Conservation (phyloP, 805 yeast species). For the Clavispora asparagi region DNA sequence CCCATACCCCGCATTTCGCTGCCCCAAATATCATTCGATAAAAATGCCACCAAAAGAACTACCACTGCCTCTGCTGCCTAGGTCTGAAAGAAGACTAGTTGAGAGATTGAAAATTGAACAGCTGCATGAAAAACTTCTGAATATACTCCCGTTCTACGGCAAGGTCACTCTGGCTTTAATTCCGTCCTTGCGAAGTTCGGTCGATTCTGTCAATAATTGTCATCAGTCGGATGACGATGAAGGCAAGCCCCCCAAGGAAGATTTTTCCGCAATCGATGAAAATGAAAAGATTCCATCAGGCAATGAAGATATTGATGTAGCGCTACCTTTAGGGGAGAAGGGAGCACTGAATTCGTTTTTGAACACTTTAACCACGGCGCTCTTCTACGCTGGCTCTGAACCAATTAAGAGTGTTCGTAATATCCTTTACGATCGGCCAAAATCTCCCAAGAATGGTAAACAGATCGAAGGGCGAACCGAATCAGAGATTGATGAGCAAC, state of each 20-base stretch:
- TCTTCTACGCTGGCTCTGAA: conserved; percentile 24
- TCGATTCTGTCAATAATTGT: conserved; percentile 3
- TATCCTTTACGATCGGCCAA: background rate
- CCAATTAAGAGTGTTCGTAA: conserved; percentile 3
- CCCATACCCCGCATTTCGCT: background rate
- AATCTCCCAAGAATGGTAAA: background rate
- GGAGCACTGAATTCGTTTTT: conserved; percentile 22
- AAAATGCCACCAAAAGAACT: background rate
- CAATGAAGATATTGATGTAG: conserved; percentile 27
- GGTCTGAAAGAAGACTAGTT: conserved; percentile 3
- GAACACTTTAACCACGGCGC: conserved; percentile 26
- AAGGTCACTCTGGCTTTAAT: conserved; percentile 13
- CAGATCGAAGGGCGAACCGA: background rate
- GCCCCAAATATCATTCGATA: background rate
- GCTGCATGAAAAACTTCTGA: conserved; percentile 8
- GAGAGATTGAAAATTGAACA: conserved; percentile 11
- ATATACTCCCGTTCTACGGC: conserved; percentile 9
- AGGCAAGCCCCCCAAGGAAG: background rate
- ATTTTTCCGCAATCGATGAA: background rate
- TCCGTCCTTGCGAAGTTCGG: conserved; percentile 12
- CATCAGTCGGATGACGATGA: background rate
- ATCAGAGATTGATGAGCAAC: too few relatives aligned
- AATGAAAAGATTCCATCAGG: background rate
- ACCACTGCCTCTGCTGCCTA: background rate
- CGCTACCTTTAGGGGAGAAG: conserved; percentile 19